phyloP scores from a whole-genome alignment of 345 rosid species.

The Triadica sebifera region DNA sequence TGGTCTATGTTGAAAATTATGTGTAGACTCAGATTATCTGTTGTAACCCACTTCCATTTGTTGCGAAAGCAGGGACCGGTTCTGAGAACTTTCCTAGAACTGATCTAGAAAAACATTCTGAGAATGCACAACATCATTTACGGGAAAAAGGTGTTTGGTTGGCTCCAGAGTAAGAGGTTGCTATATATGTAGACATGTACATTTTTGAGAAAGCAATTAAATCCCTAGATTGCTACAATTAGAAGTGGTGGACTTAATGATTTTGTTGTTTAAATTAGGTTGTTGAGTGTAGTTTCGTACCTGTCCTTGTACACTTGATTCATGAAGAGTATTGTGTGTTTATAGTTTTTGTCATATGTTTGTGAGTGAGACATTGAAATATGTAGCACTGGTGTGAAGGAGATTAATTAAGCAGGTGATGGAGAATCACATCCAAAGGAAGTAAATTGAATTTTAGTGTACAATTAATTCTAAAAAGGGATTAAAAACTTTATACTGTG shows the following conservation, averaged over 20 bases:
- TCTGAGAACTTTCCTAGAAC: conserved; percentile 22
- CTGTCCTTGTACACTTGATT: too few relatives aligned
- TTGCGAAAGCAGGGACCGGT: conserved; percentile 36
- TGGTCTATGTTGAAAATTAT: too few relatives aligned
- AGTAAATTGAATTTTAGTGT: conserved; percentile 19
- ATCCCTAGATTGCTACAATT: neutral
- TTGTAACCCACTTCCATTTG: too few relatives aligned
- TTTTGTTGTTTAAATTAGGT: neutral
- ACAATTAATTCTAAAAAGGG: too few relatives aligned
- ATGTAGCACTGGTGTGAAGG: conserved; percentile 2
- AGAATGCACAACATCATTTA: conserved; percentile 51
- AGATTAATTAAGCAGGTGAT: too few relatives aligned
- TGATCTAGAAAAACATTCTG: conserved; percentile 30
- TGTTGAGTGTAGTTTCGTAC: too few relatives aligned
- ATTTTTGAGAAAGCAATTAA: neutral
- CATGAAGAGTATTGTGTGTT: conserved; percentile 7
- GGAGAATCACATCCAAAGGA: too few relatives aligned
- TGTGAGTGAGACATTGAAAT: neutral
- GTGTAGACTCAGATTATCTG: too few relatives aligned
- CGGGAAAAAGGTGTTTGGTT: conserved; percentile 55
- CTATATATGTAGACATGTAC: conserved; percentile 11
- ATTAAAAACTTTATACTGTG: too few relatives aligned
- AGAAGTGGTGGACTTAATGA: neutral
- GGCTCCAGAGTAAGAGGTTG: conserved; percentile 36
- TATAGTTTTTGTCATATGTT: conserved; percentile 11